Evolutionary conservation across 495 filamentous ascomycete species (phyloP), one percentile per base, ranked within the genome.

Genomic region (Endocarpon pusillum): DNA sequence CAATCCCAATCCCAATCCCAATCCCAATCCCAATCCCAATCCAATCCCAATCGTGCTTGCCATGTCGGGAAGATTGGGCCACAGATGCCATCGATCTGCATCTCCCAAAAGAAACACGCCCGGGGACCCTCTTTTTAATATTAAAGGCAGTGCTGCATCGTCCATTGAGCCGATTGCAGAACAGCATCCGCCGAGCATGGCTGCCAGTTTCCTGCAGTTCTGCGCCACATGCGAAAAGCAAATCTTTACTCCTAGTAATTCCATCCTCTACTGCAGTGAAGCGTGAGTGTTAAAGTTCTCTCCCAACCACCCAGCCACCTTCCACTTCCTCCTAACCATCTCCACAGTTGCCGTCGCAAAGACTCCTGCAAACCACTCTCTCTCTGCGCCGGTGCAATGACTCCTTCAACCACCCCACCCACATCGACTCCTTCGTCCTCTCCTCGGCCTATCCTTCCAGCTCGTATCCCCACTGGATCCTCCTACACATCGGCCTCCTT

Each of bases 201-300:
- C n/a, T n/a, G n/a, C n/a, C n/a, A n/a, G n/a, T n/a, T n/a, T n/a
- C n/a, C n/a, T n/a, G n/a, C n/a, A n/a, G n/a, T 45, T 23, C 49
- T 74, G 72, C 44, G 59, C 67, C 30, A 67, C 67, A 48, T 82
- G 75, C 52, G 67, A 74, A 40, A 69, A 67, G 47, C 76, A 81
- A 49, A 76, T 78, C 36, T 60, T 68, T 12, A 61, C 69, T 22
- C 78, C 76, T 23, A 65, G 71, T 48, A 66, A 68, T 42, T 63
- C 62, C 9, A 61, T 78, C 22, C 55, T 69, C 19, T 69, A 69
- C 43, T 69, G 66, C 50, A 67, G 63, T 42, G 64, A 68, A 57
- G 58, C 59, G 64, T 67, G 61, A 41, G 52, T 28, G 27, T 35
- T n/a, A 18, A 16, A 35, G 21, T 25, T 17, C 22, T 37, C 11